Percentiles rank a stretch among this genome's conserved stretches.
phyloP scores from a whole-genome alignment of 306 rosid genomes.

The apple (Malus domestica) region ASM211411v1 NC_041803.1:16928001-16928500 shows the following conservation, averaged over 20 bases:
- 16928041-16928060: conserved; percentile 27
- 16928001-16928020: conserved; percentile 13
- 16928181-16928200: neutral
- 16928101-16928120: neutral
- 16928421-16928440: neutral
- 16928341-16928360: neutral
- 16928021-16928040: conserved; percentile 22
- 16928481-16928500: neutral
- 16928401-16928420: neutral
- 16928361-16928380: neutral
- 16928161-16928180: neutral
- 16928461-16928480: neutral
- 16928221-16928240: neutral
- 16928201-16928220: neutral
- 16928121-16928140: neutral
- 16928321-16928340: neutral
- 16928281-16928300: neutral
- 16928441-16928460: neutral
- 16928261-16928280: neutral
- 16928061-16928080: conserved; percentile 39
- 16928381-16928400: neutral
- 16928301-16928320: neutral
- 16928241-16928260: neutral
- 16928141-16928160: neutral
- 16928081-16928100: conserved; percentile 31